A percentile compares a stretch with the other conserved stretches of the same genome.
phyloP scores from a whole-genome alignment of 495 filamentous ascomycete species.

The Xylaria cubensis region DNA sequence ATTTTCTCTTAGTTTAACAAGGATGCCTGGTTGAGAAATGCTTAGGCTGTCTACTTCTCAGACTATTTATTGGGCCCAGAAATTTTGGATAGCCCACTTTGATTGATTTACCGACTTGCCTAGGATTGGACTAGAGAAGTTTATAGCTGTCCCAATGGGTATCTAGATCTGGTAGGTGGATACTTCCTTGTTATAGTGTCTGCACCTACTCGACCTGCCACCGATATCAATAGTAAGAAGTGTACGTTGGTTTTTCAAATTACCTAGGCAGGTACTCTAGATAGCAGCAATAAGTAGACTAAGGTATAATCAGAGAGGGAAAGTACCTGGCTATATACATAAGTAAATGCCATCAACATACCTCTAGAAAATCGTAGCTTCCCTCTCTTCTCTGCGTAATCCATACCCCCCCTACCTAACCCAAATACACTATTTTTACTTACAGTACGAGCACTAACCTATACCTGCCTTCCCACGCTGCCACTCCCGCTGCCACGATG shows the following conservation, averaged over 20 bases:
- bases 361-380: not conserved
- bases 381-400: not conserved
- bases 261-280: not conserved
- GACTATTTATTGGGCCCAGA: not conserved
- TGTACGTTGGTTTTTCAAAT: not conserved
- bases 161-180: not conserved
- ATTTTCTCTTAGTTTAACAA: constrained; percentile 5
- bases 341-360: not conserved
- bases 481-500: constrained; percentile 18
- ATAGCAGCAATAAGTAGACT: not conserved
- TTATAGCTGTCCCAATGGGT: not conserved
- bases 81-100: not conserved
- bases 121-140: not conserved
- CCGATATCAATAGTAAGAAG: not conserved
- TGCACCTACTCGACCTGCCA: not conserved
- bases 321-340: not conserved
- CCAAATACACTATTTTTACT: constrained; percentile 14
- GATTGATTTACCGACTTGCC: constrained; percentile 13
- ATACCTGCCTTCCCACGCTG: constrained; percentile 2
- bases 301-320: not conserved
- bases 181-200: not conserved
- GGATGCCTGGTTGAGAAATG: not conserved
- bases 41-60: constrained; percentile 1
- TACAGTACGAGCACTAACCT: constrained; percentile 1
- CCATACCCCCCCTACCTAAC: constrained; percentile 3